Evolutionary conservation across 2,329 filamentous ascomycete genomes (phyloP).

Genomic region (Capronia epimyces): DNA sequence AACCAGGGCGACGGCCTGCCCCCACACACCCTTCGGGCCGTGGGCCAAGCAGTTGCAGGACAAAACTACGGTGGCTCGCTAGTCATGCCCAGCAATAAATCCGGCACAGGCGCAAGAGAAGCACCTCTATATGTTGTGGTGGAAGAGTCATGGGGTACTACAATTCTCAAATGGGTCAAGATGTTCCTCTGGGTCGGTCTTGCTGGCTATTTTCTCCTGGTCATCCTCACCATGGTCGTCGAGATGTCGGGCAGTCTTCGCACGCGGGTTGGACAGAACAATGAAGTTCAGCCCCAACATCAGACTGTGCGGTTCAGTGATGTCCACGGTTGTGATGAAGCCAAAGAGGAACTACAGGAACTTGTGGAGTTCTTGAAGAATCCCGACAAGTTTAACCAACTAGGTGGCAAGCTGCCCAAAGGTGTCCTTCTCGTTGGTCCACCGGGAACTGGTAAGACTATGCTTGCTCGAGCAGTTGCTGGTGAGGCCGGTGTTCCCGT

Average conservation of each 20-base stretch:
- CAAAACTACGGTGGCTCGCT: conserved; percentile 58
- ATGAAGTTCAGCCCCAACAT: conserved; percentile 85
- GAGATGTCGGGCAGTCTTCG: conserved; percentile 67
- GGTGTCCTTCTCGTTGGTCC: conserved; percentile 92
- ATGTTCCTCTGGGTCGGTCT: conserved; percentile 75
- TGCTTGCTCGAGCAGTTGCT: conserved; percentile 89
- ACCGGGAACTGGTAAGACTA: conserved; percentile 94
- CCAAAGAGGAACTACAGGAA: conserved; percentile 95
- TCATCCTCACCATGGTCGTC: conserved; percentile 73
- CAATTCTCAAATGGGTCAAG: conserved; percentile 86
- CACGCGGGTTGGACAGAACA: conserved; percentile 63
- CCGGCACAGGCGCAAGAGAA: conserved; percentile 64
- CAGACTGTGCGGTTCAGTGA: conserved; percentile 88
- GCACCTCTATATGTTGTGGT: conserved; percentile 93
- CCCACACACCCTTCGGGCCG: conserved; percentile 64
- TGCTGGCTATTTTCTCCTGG: conserved; percentile 70
- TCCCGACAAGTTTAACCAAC: conserved; percentile 84
- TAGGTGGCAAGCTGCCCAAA: conserved; percentile 94
- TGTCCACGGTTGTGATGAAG: conserved; percentile 95
- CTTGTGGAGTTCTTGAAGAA: conserved; percentile 93
- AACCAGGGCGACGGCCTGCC: conserved; percentile 40
- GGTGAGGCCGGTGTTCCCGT: conserved; percentile 97
- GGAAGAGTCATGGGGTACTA: conserved; percentile 74
- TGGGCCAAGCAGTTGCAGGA: conserved; percentile 76
- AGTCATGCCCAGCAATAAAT: conserved; percentile 41